A percentile compares a stretch with the other conserved stretches of the same genome.
These are phyloP conservation scores for Pyrenochaeta sp. DNA, from an alignment of 2,329 filamentous ascomycete genomes.

Conservation along the genomic window DNA sequence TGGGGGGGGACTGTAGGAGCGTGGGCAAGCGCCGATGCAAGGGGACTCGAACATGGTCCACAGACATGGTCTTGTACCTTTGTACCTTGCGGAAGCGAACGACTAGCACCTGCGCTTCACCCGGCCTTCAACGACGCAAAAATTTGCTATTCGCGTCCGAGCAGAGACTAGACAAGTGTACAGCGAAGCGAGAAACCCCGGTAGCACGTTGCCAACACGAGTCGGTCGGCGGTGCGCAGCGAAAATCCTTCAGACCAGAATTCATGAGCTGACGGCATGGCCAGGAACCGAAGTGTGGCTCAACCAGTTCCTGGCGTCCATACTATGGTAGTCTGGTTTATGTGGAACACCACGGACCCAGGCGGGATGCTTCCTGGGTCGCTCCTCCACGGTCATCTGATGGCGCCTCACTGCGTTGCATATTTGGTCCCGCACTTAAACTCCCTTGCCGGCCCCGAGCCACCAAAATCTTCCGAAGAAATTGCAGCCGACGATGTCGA, in stretches of 20 bases:
- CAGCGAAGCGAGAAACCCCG: conserved; percentile 1
- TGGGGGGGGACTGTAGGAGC: no score
- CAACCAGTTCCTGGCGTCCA: conserved; percentile 17
- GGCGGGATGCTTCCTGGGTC: conserved; percentile 14
- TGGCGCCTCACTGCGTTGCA: conserved; percentile 10
- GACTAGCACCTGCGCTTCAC: conserved; percentile 35
- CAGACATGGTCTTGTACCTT: conserved; percentile 40
- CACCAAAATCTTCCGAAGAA: not conserved
- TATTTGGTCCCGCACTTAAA: conserved; percentile 9
- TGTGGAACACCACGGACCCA: conserved; percentile 11
- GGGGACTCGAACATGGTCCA: conserved; percentile 45
- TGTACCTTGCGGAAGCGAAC: conserved; percentile 53
- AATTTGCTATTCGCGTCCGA: conserved; percentile 11
- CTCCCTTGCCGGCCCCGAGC: conserved; percentile 1
- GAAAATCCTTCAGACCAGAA: not conserved
- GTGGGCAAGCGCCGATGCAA: conserved; percentile 46
- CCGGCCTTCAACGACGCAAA: conserved; percentile 19
- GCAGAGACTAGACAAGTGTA: conserved; percentile 2
- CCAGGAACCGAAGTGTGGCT: conserved; percentile 8
- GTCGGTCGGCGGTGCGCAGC: not conserved
- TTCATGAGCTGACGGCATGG: conserved; percentile 4
- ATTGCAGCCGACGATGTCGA: conserved; percentile 5
- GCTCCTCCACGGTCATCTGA: conserved; percentile 23
- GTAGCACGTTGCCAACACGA: not conserved
- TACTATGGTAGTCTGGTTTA: conserved; percentile 12